phyloP scores from a whole-genome alignment of 768 basidiomycete species.

The Trametes cingulata region DNA sequence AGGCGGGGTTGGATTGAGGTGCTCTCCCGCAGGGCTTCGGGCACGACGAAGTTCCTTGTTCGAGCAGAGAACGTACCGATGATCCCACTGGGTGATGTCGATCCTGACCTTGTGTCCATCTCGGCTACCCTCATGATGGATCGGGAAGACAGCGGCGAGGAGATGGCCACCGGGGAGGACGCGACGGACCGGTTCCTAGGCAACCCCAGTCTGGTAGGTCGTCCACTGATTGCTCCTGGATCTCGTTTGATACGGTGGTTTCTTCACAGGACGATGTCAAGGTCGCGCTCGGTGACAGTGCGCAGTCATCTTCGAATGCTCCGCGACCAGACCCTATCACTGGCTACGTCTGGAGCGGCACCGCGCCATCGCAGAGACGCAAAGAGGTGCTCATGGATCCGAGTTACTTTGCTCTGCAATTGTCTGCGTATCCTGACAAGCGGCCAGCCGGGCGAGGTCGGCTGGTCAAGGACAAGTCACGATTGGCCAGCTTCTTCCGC shows the following conservation, averaged over 20 bases:
- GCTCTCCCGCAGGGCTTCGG: constrained; percentile 82
- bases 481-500: constrained; percentile 58
- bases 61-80: constrained; percentile 87
- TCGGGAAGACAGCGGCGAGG: constrained; percentile 38
- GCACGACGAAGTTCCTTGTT: constrained; percentile 81
- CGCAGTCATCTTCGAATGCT: constrained; percentile 20
- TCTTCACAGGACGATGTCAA: constrained; percentile 13
- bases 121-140: constrained; percentile 77
- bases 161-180: background rate
- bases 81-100: constrained; percentile 80
- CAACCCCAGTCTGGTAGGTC: constrained; percentile 15
- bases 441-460: constrained; percentile 49
- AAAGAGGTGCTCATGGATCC: constrained; percentile 87
- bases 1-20: constrained; percentile 89
- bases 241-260: constrained; percentile 19
- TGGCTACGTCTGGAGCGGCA: constrained; percentile 86
- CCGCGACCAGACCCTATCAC: constrained; percentile 70
- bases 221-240: background rate
- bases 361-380: constrained; percentile 84
- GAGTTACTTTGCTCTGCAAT: constrained; percentile 79
- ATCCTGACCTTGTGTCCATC: constrained; percentile 72
- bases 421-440: constrained; percentile 71
- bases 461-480: constrained; percentile 52
- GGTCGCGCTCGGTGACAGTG: constrained; percentile 5
- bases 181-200: constrained; percentile 2